phyloP scores from a whole-genome alignment of 2,329 filamentous ascomycete species.

The Talaromyces verruculosus region DNA sequence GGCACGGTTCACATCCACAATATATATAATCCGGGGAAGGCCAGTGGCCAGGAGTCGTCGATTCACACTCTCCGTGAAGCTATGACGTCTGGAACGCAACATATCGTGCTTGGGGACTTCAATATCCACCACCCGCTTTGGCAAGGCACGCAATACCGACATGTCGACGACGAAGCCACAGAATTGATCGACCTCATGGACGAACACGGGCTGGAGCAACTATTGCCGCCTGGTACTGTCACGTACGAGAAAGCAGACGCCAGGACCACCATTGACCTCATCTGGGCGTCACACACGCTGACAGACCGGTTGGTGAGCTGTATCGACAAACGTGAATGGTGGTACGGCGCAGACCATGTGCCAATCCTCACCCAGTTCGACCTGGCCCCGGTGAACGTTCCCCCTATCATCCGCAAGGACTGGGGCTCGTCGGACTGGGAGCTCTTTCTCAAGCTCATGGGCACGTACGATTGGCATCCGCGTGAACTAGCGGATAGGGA shows the following conservation, averaged over 20 bases:
- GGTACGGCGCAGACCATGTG: not conserved
- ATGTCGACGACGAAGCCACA: not conserved
- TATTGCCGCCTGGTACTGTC: not conserved
- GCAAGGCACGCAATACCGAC: not conserved
- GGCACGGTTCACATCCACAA: not conserved
- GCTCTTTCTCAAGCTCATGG: not conserved
- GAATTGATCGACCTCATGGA: not conserved
- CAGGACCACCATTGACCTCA: not conserved
- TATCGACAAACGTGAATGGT: not conserved
- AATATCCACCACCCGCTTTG: not conserved
- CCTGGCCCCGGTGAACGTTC: not conserved
- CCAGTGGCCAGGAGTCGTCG: not conserved
- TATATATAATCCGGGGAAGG: not conserved
- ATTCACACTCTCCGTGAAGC: not conserved
- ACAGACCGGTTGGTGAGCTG: not conserved
- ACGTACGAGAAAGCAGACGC: not conserved
- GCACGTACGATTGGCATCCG: not conserved
- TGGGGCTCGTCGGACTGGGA: not conserved
- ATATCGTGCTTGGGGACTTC: not conserved
- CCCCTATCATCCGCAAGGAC: not conserved
- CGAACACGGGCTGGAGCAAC: not conserved
- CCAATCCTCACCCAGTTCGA: not conserved
- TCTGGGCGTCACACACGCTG: not conserved
- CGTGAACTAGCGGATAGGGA: not conserved
- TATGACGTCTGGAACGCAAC: not conserved